Conservation (phyloP, 1,284 basidiomycete genomes). For the Fomitiporia mediterranea region DNA sequence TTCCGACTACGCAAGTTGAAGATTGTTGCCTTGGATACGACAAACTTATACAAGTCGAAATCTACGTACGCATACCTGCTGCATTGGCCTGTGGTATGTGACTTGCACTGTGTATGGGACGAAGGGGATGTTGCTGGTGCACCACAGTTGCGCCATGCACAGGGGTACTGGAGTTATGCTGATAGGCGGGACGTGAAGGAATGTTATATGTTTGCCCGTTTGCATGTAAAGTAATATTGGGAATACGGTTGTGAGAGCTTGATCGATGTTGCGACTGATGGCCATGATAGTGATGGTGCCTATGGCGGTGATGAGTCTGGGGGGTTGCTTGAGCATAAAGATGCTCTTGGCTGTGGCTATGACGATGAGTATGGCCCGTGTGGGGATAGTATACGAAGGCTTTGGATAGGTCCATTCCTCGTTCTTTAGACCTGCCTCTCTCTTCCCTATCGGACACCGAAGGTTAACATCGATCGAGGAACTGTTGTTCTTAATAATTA, state of each 20-base stretch:
- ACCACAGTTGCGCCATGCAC: neutral
- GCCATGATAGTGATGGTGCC: conserved; percentile 3
- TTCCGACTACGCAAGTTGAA: too few species aligned
- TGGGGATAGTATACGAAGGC: neutral
- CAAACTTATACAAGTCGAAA: neutral
- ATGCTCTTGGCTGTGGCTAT: too few species aligned
- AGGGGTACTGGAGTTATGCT: neutral
- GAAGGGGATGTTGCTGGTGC: neutral
- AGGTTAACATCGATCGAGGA: neutral
- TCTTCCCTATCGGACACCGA: neutral
- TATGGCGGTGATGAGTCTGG: conserved; percentile 1
- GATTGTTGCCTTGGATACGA: too few species aligned
- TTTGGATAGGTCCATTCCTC: conserved; percentile 6
- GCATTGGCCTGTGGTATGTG: neutral
- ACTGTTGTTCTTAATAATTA: neutral
- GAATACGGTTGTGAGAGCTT: neutral
- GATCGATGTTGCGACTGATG: conserved; percentile 1
- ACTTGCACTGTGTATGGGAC: neutral
- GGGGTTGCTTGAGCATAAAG: too few species aligned
- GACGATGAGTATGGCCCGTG: conserved; percentile 3
- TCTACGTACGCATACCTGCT: neutral
- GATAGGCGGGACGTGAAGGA: neutral
- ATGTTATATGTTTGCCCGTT: conserved; percentile 10
- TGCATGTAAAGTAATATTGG: conserved; percentile 6
- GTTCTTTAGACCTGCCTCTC: conserved; percentile 8